Percentiles rank a stretch among this genome's conserved stretches.
phyloP scores from a whole-genome alignment of 805 yeast species.

The Peterozyma xylosa region DNA sequence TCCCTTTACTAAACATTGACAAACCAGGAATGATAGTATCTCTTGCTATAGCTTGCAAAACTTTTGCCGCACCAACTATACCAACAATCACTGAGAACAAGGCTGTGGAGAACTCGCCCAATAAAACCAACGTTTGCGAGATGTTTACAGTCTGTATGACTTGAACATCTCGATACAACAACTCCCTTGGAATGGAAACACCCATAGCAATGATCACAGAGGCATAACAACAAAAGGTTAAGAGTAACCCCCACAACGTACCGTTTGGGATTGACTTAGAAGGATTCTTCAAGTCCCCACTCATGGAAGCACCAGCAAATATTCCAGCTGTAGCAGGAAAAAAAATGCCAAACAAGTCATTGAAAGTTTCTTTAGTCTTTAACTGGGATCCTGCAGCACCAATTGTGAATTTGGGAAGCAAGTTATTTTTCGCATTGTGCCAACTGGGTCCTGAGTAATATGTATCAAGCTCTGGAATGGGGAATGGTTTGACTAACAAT shows the following conservation, averaged over 20 bases:
- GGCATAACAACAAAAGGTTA: slow-evolving; percentile 73
- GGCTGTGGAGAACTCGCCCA: slow-evolving; percentile 92
- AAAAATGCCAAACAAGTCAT: slow-evolving; percentile 86
- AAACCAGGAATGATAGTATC: slow-evolving; percentile 86
- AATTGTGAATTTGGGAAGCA: slow-evolving; percentile 73
- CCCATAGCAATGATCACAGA: slow-evolving; percentile 82
- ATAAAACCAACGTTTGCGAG: slow-evolving; percentile 56
- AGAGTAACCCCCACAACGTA: slow-evolving; percentile 74
- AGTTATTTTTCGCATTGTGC: slow-evolving; percentile 56
- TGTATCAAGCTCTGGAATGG: slow-evolving; percentile 36
- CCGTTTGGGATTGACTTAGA: slow-evolving; percentile 89
- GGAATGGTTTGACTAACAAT: slow-evolving; percentile 56
- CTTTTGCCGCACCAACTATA: slow-evolving; percentile 88
- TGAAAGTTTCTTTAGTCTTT: slow-evolving; percentile 60
- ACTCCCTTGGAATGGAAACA: slow-evolving; percentile 67
- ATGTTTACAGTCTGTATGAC: slow-evolving; percentile 77
- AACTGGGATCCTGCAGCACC: slow-evolving; percentile 89
- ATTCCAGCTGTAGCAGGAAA: slow-evolving; percentile 99
- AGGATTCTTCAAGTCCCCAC: slow-evolving; percentile 84
- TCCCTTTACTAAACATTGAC: slow-evolving; percentile 45
- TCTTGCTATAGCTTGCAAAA: slow-evolving; percentile 84
- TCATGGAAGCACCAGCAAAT: slow-evolving; percentile 98
- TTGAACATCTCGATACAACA: slow-evolving; percentile 73
- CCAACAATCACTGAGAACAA: slow-evolving; percentile 93
- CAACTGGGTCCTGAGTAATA: slow-evolving; percentile 70